Evolutionary conservation across 352 stramenopile species (phyloP).

Genomic region (Phytopythium chamaehyphon): DNA sequence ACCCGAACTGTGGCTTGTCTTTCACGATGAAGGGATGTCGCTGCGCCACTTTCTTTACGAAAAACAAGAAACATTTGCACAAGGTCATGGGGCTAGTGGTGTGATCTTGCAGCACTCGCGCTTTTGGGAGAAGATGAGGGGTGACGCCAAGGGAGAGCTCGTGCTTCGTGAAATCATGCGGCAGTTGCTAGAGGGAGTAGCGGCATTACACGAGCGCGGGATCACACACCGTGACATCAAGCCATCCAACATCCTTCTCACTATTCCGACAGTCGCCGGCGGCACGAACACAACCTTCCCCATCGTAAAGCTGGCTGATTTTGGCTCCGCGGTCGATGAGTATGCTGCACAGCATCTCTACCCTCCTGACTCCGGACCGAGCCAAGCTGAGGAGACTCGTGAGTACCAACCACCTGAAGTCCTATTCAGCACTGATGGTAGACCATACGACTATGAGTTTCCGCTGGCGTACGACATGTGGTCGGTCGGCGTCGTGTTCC

Average conservation of each 20-base stretch:
- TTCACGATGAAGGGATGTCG: conserved; percentile 87
- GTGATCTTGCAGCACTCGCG: conserved; percentile 69
- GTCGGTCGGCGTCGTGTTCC: conserved; percentile 93
- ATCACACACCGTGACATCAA: conserved; percentile 91
- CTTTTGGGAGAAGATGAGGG: conserved; percentile 76
- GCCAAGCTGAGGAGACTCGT: conserved; percentile 89
- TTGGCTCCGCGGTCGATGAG: conserved; percentile 84
- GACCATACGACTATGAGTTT: conserved; percentile 52
- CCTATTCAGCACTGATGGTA: conserved; percentile 53
- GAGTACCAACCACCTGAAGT: conserved; percentile 95
- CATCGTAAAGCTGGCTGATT: conserved; percentile 81
- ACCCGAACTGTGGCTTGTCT: conserved; percentile 88
- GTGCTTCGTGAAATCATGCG: conserved; percentile 91
- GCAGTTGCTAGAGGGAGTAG: conserved; percentile 91
- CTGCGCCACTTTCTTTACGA: conserved; percentile 87
- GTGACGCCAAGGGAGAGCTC: conserved; percentile 41
- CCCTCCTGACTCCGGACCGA: conserved; percentile 54
- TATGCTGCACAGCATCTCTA: conserved; percentile 80
- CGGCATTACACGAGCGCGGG: conserved; percentile 83
- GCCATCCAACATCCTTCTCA: conserved; percentile 77
- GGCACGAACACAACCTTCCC: conserved; percentile 16
- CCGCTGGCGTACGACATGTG: conserved; percentile 88
- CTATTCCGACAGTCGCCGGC: conserved; percentile 14
- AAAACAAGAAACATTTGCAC: conserved; percentile 32
- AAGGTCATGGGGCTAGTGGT: conserved; percentile 5